These are phyloP conservation scores for Gleditsia sinensis DNA, from an alignment of 306 rosid species.

Conservation along the genomic window DNA sequence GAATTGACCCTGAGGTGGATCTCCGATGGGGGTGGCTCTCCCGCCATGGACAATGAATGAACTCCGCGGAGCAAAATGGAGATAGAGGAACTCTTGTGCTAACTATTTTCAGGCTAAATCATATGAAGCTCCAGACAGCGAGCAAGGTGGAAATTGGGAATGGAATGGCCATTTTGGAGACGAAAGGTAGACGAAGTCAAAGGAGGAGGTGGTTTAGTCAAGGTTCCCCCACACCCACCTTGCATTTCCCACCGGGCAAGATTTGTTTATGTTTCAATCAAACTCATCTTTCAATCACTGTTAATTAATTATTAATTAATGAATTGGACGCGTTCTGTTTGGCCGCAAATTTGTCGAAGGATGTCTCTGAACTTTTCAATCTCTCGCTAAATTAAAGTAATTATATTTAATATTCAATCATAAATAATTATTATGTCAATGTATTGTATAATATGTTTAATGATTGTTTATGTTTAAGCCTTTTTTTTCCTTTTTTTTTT, in stretches of 20 bases:
- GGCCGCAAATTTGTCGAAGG: neutral
- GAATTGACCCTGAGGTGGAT: constrained; percentile 53
- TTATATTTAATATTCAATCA: too few relatives aligned
- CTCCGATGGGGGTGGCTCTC: constrained; percentile 37
- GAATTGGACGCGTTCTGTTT: neutral
- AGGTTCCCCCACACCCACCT: neutral
- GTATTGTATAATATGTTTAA: too few relatives aligned
- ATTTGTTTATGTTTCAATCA: neutral
- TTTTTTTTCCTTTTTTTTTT: too few relatives aligned
- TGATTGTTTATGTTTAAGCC: too few relatives aligned
- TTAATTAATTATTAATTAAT: neutral
- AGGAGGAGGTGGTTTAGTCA: constrained; percentile 5
- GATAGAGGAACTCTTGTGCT: neutral
- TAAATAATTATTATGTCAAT: too few relatives aligned
- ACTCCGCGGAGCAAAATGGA: neutral
- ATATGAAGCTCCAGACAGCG: neutral
- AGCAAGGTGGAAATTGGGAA: neutral
- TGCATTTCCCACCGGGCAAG: neutral
- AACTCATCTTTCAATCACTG: neutral
- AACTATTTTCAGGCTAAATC: neutral
- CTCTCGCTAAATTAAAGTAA: too few relatives aligned
- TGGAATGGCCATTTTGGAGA: neutral
- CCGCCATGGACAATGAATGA: constrained; percentile 43
- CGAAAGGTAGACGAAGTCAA: neutral
- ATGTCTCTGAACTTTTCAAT: too few relatives aligned